Evolutionary conservation across 371 early-diverging fungal genomes (phyloP), one percentile per base, ranked within the genome.

Genomic region (Zancudomyces culisetae): DNA sequence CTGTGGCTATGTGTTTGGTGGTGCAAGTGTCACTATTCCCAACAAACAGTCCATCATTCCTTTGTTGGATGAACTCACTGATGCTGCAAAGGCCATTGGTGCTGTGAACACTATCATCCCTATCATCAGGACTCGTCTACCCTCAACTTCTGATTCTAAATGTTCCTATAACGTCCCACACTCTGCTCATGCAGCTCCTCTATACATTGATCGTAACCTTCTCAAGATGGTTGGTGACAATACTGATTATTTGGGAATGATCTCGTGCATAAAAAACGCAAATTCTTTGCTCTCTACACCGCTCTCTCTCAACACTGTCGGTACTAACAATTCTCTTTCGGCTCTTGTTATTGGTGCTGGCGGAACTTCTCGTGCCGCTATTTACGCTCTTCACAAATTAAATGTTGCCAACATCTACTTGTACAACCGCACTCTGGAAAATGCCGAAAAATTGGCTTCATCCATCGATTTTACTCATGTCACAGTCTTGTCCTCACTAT

Each of bases 1-100:
- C n/a, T n/a, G n/a, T n/a, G n/a, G n/a, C n/a, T n/a, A n/a, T n/a
- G 72, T 78, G 50, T 93, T 96, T 77, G 93, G 93, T 46, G 97
- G 97, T 49, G 90, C 89, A 0, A 83, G 85, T 24, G 87, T 94
- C 2, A 97, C 97, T 1, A 94, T 94, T 50, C 97, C 97, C 30
- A 79, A 84, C 63, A 97, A 97, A 71, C 70, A 86, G 19, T 77
- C 75, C 3, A 75, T 93, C 26, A 77, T 91, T 54, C 68, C 72
- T 42, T 73, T 87, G 42, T 62, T 87, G 42, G 77, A 80, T 56
- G 59, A 67, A 43, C 64, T 90, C 23, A 79, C 81, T 2, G 79
- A 77, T 3, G 80, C 81, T 3, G 93, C 88, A 20, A 70, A 75
- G 55, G 62, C 64, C 8, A 90, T 97, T 66, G 92, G 94, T 27